Evolutionary conservation across 495 filamentous ascomycete genomes (phyloP), one percentile per base, ranked within the genome.

Genomic region (Penicillium angulare): DNA sequence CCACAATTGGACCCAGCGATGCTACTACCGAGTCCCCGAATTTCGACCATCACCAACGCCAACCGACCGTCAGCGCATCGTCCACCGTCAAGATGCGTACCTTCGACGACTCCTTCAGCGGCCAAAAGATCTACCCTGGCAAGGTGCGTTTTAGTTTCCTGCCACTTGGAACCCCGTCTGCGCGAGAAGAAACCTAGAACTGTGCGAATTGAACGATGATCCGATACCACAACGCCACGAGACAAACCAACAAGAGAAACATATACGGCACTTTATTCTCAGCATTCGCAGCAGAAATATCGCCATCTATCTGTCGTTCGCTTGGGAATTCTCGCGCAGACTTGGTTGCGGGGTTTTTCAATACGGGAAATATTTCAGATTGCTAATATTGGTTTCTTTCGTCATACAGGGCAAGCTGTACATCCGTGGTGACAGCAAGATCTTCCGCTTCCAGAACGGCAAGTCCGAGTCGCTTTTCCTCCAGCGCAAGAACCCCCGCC

Each of bases 371-470:
- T 16, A 31, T 3, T 40, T 49, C 43, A 32, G 52, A 42, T 41
- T 40, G 57, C 67, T 73, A 66, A 68, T 59, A 13, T 52, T 50
- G 20, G 17, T 27, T 45, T 45, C 64, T 69, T 69, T 59, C 27
- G 43, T 55, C 27, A 56, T 67, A 57, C 53, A 97, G 92, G 92
- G 92, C 79, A 97, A 97, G 81, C 86, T 99, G 77, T 99, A 89
- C 80, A 79, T 99, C 82, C 89, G 93, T 78, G 90, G 91, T 69
- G 93, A 99, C 84, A 96, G 89, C 90, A 99, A 97, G 83, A 85
- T 97, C 83, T 99, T 99, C 85, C 90, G 93, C 67, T 99, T 99
- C 87, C 89, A 95, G 77, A 97, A 95, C 77, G 92, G 93, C 82
- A 99, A 99, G 81, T 92, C 91, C 81, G 95, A 99, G 78, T 95